These are phyloP conservation scores for Psophocarpus tetragonolobus DNA, from an alignment of 306 rosid species.

Conservation along the genomic window DNA sequence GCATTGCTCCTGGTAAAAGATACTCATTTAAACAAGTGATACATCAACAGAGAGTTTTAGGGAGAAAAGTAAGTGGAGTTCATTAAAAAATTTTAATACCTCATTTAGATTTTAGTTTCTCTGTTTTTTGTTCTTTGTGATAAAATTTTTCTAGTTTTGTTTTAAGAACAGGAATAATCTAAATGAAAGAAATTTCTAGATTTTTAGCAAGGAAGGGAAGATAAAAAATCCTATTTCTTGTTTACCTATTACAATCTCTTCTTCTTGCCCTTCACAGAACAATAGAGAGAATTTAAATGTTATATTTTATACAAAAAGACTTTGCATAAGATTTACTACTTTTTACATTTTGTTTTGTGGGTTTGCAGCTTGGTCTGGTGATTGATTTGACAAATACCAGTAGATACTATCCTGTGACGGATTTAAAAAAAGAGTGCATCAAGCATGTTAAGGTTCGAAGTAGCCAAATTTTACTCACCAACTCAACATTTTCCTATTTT, in stretches of 20 bases:
- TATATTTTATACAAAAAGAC: not conserved
- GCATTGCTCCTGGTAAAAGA: slow-evolving; percentile 89
- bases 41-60: slow-evolving; percentile 90
- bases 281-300: slow-evolving; percentile 1
- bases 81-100: not conserved
- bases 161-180: slow-evolving; percentile 4
- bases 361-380: slow-evolving; percentile 95
- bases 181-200: not conserved
- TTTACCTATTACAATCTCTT: slow-evolving; percentile 3
- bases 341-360: slow-evolving; percentile 34
- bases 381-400: slow-evolving; percentile 94
- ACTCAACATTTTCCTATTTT: not conserved
- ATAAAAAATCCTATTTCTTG: not conserved
- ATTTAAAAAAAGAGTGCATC: slow-evolving; percentile 93
- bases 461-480: slow-evolving; percentile 25
- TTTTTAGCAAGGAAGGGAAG: slow-evolving; percentile 4
- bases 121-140: slow-evolving; percentile 3
- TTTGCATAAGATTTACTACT: not conserved
- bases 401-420: slow-evolving; percentile 80
- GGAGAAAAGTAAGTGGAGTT: slow-evolving; percentile 72
- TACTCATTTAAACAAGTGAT: slow-evolving; percentile 98
- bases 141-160: slow-evolving; percentile 16
- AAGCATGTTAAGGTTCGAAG: slow-evolving; percentile 85
- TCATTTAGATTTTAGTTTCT: slow-evolving; percentile 18
- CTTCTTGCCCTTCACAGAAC: slow-evolving; percentile 4